Percentiles rank a stretch among this genome's conserved stretches.
These are phyloP conservation scores for Boletus rubroflammeus DNA, from an alignment of 768 basidiomycete genomes.

Conservation along the genomic window DNA sequence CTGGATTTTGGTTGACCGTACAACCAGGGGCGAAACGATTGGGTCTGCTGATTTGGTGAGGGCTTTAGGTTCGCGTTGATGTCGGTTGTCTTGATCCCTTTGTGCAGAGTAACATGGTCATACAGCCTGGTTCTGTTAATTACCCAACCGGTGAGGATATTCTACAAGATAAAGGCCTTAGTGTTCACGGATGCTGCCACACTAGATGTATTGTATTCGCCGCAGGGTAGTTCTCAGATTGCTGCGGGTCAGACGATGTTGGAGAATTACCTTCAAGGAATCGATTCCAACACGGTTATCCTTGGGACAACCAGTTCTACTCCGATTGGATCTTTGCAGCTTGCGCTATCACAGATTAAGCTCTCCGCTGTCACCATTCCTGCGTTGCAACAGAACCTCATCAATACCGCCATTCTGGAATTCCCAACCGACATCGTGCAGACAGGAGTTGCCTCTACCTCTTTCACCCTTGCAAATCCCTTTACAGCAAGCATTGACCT, in stretches of 20 bases:
- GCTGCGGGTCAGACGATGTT: slow-evolving; percentile 53
- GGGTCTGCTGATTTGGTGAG: slow-evolving; percentile 57
- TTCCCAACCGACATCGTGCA: slow-evolving; percentile 62
- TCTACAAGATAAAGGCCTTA: background rate
- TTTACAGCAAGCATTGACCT: slow-evolving; percentile 73
- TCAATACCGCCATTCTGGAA: slow-evolving; percentile 49
- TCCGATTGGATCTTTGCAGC: slow-evolving; percentile 55
- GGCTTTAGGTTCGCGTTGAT: background rate
- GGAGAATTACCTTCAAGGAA: slow-evolving; percentile 67
- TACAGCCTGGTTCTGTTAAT: slow-evolving; percentile 53
- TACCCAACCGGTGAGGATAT: slow-evolving; percentile 49
- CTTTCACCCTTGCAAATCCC: slow-evolving; percentile 60
- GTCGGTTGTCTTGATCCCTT: slow-evolving; percentile 1
- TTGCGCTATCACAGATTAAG: slow-evolving; percentile 56
- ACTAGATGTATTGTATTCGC: slow-evolving; percentile 57
- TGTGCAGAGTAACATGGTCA: slow-evolving; percentile 48
- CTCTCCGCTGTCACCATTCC: slow-evolving; percentile 63
- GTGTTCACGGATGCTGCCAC: slow-evolving; percentile 2
- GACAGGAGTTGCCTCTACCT: slow-evolving; percentile 55
- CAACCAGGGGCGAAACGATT: slow-evolving; percentile 45
- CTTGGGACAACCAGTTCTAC: slow-evolving; percentile 54
- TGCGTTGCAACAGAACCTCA: slow-evolving; percentile 58
- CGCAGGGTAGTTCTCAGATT: slow-evolving; percentile 47
- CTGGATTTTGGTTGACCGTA: background rate
- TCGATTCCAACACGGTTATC: slow-evolving; percentile 53